These are phyloP conservation scores for Pyricularia grisea DNA, from an alignment of 2,329 filamentous ascomycete genomes.

Conservation along the genomic window DNA sequence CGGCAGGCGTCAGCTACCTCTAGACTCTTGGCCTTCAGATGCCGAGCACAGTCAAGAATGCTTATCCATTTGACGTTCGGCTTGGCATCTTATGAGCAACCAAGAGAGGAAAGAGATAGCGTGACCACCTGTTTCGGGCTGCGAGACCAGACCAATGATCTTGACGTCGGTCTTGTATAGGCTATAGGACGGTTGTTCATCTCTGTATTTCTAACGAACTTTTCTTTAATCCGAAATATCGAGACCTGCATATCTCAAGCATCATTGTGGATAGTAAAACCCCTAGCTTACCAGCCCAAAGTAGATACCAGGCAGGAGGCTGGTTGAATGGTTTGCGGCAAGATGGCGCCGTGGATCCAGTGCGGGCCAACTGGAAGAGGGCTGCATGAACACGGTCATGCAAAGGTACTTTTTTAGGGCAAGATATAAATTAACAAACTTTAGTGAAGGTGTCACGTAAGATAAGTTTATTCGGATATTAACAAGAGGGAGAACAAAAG, in stretches of 20 bases:
- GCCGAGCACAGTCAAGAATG: not conserved
- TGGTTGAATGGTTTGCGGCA: not conserved
- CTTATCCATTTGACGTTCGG: not conserved
- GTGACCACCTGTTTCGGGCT: not conserved
- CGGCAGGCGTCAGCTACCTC: not conserved
- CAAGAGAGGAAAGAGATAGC: slow-evolving; percentile 2
- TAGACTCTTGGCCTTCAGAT: not conserved
- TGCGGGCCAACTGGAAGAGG: not conserved
- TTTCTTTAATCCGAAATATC: not conserved
- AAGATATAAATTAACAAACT: not conserved
- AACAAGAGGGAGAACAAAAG: not conserved
- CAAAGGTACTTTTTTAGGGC: not conserved
- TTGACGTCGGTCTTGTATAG: not conserved
- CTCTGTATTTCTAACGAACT: too few relatives aligned
- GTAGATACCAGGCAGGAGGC: not conserved
- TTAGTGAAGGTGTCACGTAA: not conserved
- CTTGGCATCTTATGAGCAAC: not conserved
- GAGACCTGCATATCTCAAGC: not conserved
- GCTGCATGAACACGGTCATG: not conserved
- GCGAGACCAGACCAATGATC: not conserved
- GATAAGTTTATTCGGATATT: not conserved
- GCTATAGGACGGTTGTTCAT: not conserved
- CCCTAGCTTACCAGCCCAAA: not conserved
- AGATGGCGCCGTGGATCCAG: not conserved
- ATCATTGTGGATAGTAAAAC: not conserved